phyloP scores from a whole-genome alignment of 202 grass and related monocot genomes.

The Saccharum hybrid region DNA sequence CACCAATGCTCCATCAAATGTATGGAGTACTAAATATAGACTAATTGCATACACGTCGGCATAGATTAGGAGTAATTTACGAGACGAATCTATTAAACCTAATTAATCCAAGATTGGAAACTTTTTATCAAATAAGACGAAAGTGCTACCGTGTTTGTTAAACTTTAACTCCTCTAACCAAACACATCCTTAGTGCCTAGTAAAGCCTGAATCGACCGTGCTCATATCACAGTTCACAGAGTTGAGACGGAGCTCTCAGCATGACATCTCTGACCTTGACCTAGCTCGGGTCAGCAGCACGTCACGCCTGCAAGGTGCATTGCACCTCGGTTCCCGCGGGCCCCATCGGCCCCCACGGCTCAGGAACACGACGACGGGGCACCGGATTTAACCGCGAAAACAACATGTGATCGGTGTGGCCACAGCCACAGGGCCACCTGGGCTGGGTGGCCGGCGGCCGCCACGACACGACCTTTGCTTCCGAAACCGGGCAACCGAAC shows the following conservation, averaged over 20 bases:
- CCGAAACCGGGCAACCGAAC: neutral
- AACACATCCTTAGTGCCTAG: too few relatives aligned
- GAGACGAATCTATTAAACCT: too few relatives aligned
- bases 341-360: neutral
- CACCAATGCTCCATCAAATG: too few relatives aligned
- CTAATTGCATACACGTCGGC: too few relatives aligned
- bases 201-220: too few relatives aligned
- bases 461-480: conserved; percentile 35
- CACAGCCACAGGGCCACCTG: conserved; percentile 6
- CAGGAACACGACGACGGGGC: neutral
- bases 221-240: too few relatives aligned
- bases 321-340: neutral
- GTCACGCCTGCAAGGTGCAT: conserved; percentile 27
- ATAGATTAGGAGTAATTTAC: too few relatives aligned
- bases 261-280: conserved; percentile 51
- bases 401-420: conserved; percentile 23
- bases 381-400: conserved; percentile 16
- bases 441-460: neutral
- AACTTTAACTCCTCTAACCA: too few relatives aligned
- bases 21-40: too few relatives aligned
- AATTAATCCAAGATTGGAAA: too few relatives aligned
- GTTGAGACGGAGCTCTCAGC: neutral
- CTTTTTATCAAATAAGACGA: too few relatives aligned
- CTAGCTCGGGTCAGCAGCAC: neutral
- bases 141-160: too few relatives aligned